These are phyloP conservation scores for Antrodiella citrinella DNA, from an alignment of 768 basidiomycete genomes.

Conservation along the genomic window DNA sequence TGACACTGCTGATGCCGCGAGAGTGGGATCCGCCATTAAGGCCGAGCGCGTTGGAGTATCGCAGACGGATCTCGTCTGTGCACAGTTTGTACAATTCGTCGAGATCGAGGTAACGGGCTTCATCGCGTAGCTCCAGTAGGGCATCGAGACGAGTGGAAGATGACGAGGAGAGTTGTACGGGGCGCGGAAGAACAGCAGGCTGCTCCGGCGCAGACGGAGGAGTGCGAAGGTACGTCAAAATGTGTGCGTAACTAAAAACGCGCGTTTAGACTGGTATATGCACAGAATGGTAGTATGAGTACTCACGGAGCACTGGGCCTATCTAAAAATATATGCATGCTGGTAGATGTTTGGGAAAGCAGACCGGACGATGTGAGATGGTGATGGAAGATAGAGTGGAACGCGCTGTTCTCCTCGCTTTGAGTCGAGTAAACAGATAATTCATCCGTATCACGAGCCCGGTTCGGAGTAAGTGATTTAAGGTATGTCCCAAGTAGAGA, in stretches of 20 bases:
- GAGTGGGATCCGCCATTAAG: conserved; percentile 27
- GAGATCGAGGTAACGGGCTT: conserved; percentile 69
- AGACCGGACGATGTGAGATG: conserved; percentile 58
- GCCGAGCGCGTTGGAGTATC: conserved; percentile 25
- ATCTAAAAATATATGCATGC: conserved; percentile 71
- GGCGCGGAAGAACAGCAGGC: conserved; percentile 51
- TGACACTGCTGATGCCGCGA: conserved; percentile 44
- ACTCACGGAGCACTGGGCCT: conserved; percentile 74
- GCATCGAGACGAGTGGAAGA: conserved; percentile 47
- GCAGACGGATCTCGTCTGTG: conserved; percentile 51
- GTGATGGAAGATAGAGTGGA: conserved; percentile 48
- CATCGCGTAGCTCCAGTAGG: conserved; percentile 71
- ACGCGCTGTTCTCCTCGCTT: conserved; percentile 35
- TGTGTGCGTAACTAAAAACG: conserved; percentile 52
- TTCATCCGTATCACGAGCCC: conserved; percentile 28
- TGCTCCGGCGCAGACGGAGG: conserved; percentile 35
- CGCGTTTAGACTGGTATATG: neutral
- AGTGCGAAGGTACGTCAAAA: conserved; percentile 66
- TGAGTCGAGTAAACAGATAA: conserved; percentile 51
- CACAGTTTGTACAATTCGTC: conserved; percentile 59
- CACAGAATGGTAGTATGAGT: neutral
- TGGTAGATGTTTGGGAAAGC: conserved; percentile 34
- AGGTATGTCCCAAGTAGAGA: conserved; percentile 47
- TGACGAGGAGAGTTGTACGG: conserved; percentile 39
- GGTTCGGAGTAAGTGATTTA: conserved; percentile 21